Conservation (phyloP, 352 stramenopile species). For the Albugo laibachii region DNA sequence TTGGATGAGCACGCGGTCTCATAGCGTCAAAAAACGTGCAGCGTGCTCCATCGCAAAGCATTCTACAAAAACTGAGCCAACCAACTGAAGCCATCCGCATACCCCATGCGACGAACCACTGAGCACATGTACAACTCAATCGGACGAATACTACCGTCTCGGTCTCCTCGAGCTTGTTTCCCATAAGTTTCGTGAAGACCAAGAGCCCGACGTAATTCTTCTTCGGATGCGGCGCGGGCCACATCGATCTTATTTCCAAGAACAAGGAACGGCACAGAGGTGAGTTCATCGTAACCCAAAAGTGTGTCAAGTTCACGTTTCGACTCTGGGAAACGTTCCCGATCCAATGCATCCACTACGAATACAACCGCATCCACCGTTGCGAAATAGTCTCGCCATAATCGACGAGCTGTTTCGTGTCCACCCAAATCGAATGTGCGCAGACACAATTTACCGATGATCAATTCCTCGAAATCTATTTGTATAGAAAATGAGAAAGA, state of each 20-base stretch:
- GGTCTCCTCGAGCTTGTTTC: constrained; percentile 88
- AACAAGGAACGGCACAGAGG: constrained; percentile 97
- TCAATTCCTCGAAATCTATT: constrained; percentile 79
- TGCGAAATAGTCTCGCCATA: constrained; percentile 99
- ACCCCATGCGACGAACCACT: constrained; percentile 96
- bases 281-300: constrained; percentile 93
- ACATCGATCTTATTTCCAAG: constrained; percentile 99
- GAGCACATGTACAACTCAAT: constrained; percentile 99
- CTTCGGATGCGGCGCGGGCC: constrained; percentile 90
- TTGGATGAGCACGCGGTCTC: too few relatives aligned
- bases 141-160: constrained; percentile 78
- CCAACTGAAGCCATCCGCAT: constrained; percentile 90
- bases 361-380: constrained; percentile 99
- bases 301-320: constrained; percentile 97
- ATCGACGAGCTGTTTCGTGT: constrained; percentile 91
- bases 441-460: constrained; percentile 95
- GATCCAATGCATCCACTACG: constrained; percentile 96
- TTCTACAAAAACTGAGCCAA: constrained; percentile 80
- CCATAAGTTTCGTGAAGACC: constrained; percentile 98
- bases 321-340: constrained; percentile 96
- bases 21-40: too few relatives aligned
- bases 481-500: background rate
- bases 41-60: background rate
- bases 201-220: constrained; percentile 92
- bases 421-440: constrained; percentile 98